phyloP scores from a whole-genome alignment of 306 rosid genomes.

The Lathyrus sativus region DNA sequence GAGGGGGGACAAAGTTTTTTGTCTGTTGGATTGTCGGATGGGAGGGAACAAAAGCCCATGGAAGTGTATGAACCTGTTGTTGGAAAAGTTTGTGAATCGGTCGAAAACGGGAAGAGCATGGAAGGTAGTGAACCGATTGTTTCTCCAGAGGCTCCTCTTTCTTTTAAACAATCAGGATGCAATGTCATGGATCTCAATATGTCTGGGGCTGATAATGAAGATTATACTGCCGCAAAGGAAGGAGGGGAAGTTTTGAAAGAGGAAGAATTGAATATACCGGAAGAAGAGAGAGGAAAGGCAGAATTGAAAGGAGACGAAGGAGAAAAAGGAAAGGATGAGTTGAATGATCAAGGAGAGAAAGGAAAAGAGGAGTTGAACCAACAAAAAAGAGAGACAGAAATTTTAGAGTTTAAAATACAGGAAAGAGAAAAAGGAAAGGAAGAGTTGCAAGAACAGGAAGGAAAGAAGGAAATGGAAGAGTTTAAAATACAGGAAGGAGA shows the following conservation, averaged over 20 bases:
- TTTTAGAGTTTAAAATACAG: slow-evolving; percentile 31
- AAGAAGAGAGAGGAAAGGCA: slow-evolving; percentile 9
- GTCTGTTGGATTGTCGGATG: slow-evolving; percentile 34
- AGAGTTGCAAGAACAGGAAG: not conserved
- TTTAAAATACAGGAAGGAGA: slow-evolving; percentile 22
- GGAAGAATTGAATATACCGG: slow-evolving; percentile 28
- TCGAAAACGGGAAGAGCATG: slow-evolving; percentile 23
- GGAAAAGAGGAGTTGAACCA: slow-evolving; percentile 27
- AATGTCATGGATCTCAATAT: slow-evolving; percentile 36
- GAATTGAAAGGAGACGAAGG: slow-evolving; percentile 7
- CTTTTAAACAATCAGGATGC: slow-evolving; percentile 31
- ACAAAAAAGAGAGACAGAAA: slow-evolving; percentile 22
- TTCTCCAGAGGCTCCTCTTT: slow-evolving; percentile 38
- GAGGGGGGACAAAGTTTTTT: slow-evolving; percentile 34
- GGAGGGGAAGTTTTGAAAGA: slow-evolving; percentile 38
- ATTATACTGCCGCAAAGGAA: slow-evolving; percentile 32
- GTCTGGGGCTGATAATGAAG: slow-evolving; percentile 38
- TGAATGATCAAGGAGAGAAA: slow-evolving; percentile 17
- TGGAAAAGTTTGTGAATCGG: slow-evolving; percentile 39
- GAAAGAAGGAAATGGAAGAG: slow-evolving; percentile 23
- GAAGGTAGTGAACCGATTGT: slow-evolving; percentile 34
- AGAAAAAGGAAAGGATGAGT: slow-evolving; percentile 31
- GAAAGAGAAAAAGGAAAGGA: slow-evolving; percentile 23
- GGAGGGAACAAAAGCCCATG: slow-evolving; percentile 40
- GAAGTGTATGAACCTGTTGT: slow-evolving; percentile 43